Evolutionary conservation across 225 moss, liverwort and hornwort species (phyloP), one percentile per base, ranked within the genome.

Genomic region (Bryum argenteum): DNA sequence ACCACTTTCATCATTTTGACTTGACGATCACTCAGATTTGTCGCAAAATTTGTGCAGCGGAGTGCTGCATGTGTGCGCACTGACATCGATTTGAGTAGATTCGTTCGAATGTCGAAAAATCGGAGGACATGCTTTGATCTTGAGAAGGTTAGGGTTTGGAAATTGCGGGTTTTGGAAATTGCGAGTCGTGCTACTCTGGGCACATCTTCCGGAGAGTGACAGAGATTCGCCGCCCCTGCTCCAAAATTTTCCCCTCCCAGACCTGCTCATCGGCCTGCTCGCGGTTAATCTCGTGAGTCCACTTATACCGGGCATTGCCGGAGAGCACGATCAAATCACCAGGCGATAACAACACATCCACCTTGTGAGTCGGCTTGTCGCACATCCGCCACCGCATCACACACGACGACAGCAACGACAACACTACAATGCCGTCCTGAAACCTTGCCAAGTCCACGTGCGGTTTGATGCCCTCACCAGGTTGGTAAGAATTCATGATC

Each of bases 211-310:
- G 84, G 38, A 96, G 82, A 60, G 96, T 93, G 33, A 96, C 89
- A 10, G 96, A 96, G 22, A 96, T 75, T 11, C 93, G 81, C 14
- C 79, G 78, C 44, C 58, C 64, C 69, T 91, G 96, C 28, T 71
- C 61, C 67, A 96, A 44, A 37, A 78, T 69, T 76, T 77, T 77
- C 70, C 91, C 93, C 6, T 45, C 65, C 96, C 93, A 96, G 9
- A 87, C 81, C 83, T 96, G 96, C 52, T 84, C 75, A 63, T 71
- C 70, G 0, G 71, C 58, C 61, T 72, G 70, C 28, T 71, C 70
- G 21, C 91, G 89, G 43, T 78, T 81, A 10, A 96, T 93, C 73
- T 93, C 96, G 65, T 96, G 96, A 45, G 91, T 93, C 96, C 96
- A 96, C 20, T 79, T 68, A 38, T 93, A 96, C 21, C 96, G 77